phyloP scores from a whole-genome alignment of 2,329 filamentous ascomycete species.

The Sodiomyces alkalinus region DNA sequence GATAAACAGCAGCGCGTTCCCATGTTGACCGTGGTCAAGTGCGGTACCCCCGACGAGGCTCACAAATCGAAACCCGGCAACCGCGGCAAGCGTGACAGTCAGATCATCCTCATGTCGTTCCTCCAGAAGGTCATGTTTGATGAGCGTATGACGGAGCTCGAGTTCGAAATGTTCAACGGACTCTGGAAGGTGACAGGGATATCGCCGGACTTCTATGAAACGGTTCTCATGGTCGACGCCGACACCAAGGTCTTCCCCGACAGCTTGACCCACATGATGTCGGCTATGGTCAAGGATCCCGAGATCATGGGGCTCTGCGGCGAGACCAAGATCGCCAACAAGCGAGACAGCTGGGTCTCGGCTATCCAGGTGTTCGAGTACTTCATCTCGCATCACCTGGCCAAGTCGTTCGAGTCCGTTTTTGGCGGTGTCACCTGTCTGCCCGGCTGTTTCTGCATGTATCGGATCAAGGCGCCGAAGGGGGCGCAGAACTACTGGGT shows the following conservation, averaged over 20 bases:
- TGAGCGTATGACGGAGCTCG: constrained; percentile 97
- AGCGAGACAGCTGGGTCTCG: constrained; percentile 83
- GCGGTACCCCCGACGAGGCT: constrained; percentile 78
- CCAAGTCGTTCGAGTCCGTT: constrained; percentile 95
- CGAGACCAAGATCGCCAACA: constrained; percentile 99
- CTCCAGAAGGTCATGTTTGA: constrained; percentile 99
- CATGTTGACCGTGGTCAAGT: constrained; percentile 95
- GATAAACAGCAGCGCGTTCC: constrained; percentile 94
- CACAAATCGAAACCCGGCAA: constrained; percentile 81
- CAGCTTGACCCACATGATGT: constrained; percentile 96
- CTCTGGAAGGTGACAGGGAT: constrained; percentile 98
- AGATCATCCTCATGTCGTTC: constrained; percentile 99
- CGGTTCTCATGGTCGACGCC: constrained; percentile 97
- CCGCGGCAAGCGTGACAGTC: constrained; percentile 94
- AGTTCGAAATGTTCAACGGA: constrained; percentile 99
- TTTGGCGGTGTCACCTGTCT: constrained; percentile 98
- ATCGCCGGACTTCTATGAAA: constrained; percentile 94
- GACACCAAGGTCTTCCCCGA: constrained; percentile 99
- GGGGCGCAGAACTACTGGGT: constrained; percentile 99
- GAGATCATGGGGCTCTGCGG: constrained; percentile 98
- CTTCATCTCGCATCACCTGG: constrained; percentile 94
- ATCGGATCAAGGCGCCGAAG: constrained; percentile 97
- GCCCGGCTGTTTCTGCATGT: constrained; percentile 99
- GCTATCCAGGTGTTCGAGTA: constrained; percentile 99
- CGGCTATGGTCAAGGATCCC: constrained; percentile 96